A percentile compares a stretch with the other conserved stretches of the same genome.
Conservation (phyloP, 73 alveolate genomes). For the Paramecium sexaurelia region DNA sequence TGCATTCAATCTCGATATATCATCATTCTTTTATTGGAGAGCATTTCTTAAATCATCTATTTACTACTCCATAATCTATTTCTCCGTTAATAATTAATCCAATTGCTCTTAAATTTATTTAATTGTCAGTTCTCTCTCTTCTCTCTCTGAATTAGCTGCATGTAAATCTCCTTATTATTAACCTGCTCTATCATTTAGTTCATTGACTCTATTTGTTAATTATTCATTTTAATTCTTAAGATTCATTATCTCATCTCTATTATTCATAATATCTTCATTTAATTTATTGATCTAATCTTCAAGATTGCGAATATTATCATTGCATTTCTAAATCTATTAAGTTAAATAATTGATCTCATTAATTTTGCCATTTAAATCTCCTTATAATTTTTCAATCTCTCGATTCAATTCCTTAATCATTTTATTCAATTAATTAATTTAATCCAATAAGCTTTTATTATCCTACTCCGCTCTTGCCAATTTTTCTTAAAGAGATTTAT, state of each 20-base stretch:
- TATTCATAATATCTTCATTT: not conserved
- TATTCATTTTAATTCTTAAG: not conserved
- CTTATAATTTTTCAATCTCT: not conserved
- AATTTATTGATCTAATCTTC: not conserved
- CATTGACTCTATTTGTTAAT: not conserved
- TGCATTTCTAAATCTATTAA: not conserved
- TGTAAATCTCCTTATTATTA: not conserved
- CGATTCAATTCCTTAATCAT: not conserved
- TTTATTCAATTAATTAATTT: not conserved
- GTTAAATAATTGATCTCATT: not conserved
- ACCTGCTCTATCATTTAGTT: not conserved
- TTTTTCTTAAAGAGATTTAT: not conserved
- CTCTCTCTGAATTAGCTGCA: not conserved
- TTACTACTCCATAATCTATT: not conserved
- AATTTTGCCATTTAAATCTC: not conserved
- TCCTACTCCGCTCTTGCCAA: conserved; percentile 16
- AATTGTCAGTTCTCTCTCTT: not conserved
- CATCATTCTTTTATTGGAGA: not conserved
- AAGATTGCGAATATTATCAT: not conserved
- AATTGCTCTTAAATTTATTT: not conserved
- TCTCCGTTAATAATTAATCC: not conserved
- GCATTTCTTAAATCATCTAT: not conserved
- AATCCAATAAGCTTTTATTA: not conserved
- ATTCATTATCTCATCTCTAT: not conserved
- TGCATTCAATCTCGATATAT: not conserved